phyloP scores from a whole-genome alignment of 495 filamentous ascomycete genomes.

The Parathielavia hyrcaniae region DNA sequence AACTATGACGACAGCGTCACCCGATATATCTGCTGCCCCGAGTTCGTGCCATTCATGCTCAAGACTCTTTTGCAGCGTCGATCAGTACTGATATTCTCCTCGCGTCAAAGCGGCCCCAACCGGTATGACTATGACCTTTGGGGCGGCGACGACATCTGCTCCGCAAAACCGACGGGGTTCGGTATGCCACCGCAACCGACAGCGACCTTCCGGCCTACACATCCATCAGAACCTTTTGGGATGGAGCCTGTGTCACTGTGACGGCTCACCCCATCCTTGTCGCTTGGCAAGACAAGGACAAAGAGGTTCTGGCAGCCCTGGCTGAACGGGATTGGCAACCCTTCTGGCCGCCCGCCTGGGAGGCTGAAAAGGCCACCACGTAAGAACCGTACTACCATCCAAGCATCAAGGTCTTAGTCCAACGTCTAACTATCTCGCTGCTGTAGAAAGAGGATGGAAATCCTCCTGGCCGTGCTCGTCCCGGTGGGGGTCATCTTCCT shows the following conservation, averaged over 20 bases:
- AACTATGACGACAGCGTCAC: constrained; percentile 1
- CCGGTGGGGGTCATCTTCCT: not conserved
- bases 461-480: not conserved
- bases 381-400: not conserved
- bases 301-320: not conserved
- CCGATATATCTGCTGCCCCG: not conserved
- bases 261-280: not conserved
- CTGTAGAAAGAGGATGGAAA: not conserved
- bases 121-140: too few species aligned
- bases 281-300: not conserved
- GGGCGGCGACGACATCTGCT: not conserved
- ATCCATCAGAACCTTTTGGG: not conserved
- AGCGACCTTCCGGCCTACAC: not conserved
- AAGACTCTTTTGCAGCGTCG: not conserved
- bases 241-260: not conserved
- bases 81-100: not conserved
- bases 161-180: not conserved
- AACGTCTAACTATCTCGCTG: not conserved
- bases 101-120: not conserved
- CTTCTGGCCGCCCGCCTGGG: not conserved
- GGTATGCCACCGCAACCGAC: not conserved
- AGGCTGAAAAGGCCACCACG: not conserved
- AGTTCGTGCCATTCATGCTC: not conserved
- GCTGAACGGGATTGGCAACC: not conserved
- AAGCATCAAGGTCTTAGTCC: not conserved